Evolutionary conservation across 768 basidiomycete genomes (phyloP), one percentile per base, ranked within the genome.

Genomic region (Amanita subjunquillea): DNA sequence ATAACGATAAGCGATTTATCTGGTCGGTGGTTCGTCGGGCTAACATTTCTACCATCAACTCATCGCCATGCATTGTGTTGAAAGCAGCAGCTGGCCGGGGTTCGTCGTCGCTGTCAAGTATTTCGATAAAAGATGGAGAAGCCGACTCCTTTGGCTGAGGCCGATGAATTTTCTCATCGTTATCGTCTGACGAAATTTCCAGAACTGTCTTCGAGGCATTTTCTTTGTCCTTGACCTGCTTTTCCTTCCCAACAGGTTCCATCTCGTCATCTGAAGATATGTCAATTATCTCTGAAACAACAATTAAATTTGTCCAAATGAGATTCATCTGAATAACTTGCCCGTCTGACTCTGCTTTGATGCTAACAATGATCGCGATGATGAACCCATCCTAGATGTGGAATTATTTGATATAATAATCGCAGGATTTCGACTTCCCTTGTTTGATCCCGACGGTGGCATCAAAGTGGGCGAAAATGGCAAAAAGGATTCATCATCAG

Each of bases 61-160:
- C 27, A 25, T 20, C 37, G 12, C 9, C 37, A 17, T 41, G 23
- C 49, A 41, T 50, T 17, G 10, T 10, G 10, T 20, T 13, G 5
- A 37, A 15, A 13, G 20, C 27, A n/a, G 43, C n/a, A 23, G 36
- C 8, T 7, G 36, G 15, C 3, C 3, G 27, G n/a, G 15, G 37
- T 17, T 46, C 51, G 7, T 46, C 44, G n/a, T 53, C 51, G 23
- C 51, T 53, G 25, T 46, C 51, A 22, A 46, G 30, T 6, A 53
- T 46, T 34, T 53, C 51, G 15, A 53, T 45, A 5, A 46, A 4
- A 15, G 13, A 4, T 13, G 10, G 23, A 25, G 42, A 15, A 20
- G 8, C 38, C 2, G 25, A 20, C 38, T 38, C 15, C 10, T 30
- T 27, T 20, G 7, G 25, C 17, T 3, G 15, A 13, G 6, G 2